phyloP scores from a whole-genome alignment of 345 rosid genomes.

The Pseudoturritis turrita region DNA sequence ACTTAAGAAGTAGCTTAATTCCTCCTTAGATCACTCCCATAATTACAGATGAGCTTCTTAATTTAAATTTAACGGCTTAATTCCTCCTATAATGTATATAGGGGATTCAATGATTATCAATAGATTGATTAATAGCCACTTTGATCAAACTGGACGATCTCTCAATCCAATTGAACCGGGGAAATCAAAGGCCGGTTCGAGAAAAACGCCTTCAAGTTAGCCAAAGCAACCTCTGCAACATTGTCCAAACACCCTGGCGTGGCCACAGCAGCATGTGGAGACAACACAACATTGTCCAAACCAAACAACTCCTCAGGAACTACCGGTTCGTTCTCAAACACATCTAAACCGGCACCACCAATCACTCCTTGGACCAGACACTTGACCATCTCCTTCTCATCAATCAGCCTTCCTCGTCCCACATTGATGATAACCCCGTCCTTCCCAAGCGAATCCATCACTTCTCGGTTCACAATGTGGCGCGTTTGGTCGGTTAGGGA shows the following conservation, averaged over 20 bases:
- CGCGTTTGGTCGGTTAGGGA: constrained; percentile 18
- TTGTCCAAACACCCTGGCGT: constrained; percentile 50
- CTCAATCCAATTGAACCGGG: constrained; percentile 25
- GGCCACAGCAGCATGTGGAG: constrained; percentile 48
- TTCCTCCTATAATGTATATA: no score
- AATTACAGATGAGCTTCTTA: no score
- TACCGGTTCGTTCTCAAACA: constrained; percentile 69
- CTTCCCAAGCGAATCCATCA: constrained; percentile 30
- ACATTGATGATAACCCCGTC: constrained; percentile 28
- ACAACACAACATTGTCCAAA: constrained; percentile 70
- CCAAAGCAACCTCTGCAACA: constrained; percentile 33
- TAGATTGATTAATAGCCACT: neutral
- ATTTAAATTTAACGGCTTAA: no score
- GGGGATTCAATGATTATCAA: no score
- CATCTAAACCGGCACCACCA: constrained; percentile 80
- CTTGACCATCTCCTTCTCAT: constrained; percentile 51
- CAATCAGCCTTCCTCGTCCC: constrained; percentile 25
- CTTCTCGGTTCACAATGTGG: constrained; percentile 22
- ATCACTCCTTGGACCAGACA: constrained; percentile 53
- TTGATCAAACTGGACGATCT: constrained; percentile 3
- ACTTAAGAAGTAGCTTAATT: no score
- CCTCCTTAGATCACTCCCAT: no score
- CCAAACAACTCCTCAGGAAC: constrained; percentile 46
- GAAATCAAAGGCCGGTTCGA: constrained; percentile 47
- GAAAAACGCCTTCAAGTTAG: constrained; percentile 68